Conservation (phyloP, 1,139 yeast genomes). For the Pichia inconspicua region DNA sequence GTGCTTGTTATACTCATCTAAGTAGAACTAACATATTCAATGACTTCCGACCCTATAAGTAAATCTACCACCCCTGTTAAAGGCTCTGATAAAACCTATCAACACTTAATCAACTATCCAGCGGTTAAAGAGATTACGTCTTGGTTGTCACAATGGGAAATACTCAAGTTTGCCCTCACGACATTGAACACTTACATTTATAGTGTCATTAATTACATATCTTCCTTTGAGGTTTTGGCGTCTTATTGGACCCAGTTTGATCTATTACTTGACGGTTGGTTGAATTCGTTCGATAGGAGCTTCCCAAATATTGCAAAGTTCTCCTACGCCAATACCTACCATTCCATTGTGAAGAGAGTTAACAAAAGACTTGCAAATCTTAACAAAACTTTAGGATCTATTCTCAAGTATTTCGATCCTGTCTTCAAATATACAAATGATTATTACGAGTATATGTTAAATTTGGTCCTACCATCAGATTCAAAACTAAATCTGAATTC, state of each 20-base stretch:
- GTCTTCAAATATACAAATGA: conserved; percentile 20
- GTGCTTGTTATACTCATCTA: neutral
- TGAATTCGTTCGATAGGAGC: conserved; percentile 16
- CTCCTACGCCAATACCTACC: conserved; percentile 6
- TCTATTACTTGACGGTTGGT: conserved; percentile 10
- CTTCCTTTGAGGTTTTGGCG: conserved; percentile 13
- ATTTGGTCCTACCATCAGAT: conserved; percentile 17
- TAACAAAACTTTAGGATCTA: neutral
- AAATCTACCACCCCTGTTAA: neutral
- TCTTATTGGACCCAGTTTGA: conserved; percentile 17
- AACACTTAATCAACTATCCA: conserved; percentile 18
- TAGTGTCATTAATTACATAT: conserved; percentile 8
- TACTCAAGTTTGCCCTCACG: conserved; percentile 8
- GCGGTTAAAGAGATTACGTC: conserved; percentile 13
- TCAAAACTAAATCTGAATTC: neutral
- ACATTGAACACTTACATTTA: conserved; percentile 6
- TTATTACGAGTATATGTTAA: conserved; percentile 17
- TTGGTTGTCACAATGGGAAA: conserved; percentile 7
- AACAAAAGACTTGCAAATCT: neutral
- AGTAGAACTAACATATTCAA: neutral
- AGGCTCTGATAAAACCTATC: conserved; percentile 7
- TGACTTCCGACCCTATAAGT: neutral
- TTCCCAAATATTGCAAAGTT: conserved; percentile 18
- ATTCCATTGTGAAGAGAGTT: neutral
- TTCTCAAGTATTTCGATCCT: conserved; percentile 14